phyloP scores from a whole-genome alignment of 805 yeast genomes.

The Lachancea nothofagi region DNA sequence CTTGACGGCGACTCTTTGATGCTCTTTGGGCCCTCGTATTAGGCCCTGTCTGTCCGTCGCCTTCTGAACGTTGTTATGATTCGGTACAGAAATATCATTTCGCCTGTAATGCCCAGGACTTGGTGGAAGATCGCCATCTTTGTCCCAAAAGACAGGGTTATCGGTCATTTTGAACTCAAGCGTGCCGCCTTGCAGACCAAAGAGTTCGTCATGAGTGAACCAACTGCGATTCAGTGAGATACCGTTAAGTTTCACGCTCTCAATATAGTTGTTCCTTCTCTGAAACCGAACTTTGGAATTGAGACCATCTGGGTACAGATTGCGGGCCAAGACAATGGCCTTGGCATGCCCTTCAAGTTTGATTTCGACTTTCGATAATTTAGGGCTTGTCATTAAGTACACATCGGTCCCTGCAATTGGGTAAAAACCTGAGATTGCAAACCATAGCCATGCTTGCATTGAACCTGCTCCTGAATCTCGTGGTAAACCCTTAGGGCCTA shows the following conservation, averaged over 20 bases:
- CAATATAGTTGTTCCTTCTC: conserved; percentile 26
- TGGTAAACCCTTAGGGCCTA: conserved; percentile 32
- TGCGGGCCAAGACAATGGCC: conserved; percentile 24
- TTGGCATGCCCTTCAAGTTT: conserved; percentile 25
- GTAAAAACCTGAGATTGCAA: conserved; percentile 33
- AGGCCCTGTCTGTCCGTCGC: too few species aligned
- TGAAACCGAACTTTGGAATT: not conserved
- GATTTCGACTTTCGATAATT: conserved; percentile 23
- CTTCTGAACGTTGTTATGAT: not conserved
- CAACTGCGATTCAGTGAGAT: conserved; percentile 27
- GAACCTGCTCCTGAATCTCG: conserved; percentile 39
- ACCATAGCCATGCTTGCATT: conserved; percentile 36
- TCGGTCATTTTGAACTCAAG: conserved; percentile 18
- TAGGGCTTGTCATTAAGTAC: conserved; percentile 33
- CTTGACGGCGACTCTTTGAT: too few species aligned
- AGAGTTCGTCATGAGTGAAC: conserved; percentile 32
- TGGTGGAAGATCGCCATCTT: conserved; percentile 26
- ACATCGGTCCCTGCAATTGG: conserved; percentile 36
- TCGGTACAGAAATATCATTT: not conserved
- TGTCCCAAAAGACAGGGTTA: conserved; percentile 25
- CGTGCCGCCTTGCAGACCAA: conserved; percentile 27
- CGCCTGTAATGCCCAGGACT: conserved; percentile 19
- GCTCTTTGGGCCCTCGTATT: too few species aligned
- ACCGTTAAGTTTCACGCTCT: conserved; percentile 32
- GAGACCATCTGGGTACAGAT: conserved; percentile 14